Percentiles rank a stretch among this genome's conserved stretches.
These are phyloP conservation scores for Hibiscus tridactylites DNA, from an alignment of 345 rosid species.

Conservation along the genomic window DNA sequence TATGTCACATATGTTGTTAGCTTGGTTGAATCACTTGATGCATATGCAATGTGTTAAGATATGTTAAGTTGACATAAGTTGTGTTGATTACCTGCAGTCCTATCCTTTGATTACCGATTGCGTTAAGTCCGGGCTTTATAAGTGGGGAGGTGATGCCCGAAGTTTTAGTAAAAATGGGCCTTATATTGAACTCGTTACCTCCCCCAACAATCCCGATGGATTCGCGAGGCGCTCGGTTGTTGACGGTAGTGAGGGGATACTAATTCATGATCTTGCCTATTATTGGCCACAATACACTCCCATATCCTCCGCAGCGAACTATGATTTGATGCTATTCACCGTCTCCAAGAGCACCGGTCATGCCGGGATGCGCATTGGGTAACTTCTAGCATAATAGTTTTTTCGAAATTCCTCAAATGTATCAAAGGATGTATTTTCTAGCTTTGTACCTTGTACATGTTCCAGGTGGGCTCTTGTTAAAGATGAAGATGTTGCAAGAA, in stretches of 20 bases:
- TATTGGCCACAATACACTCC: constrained; percentile 97
- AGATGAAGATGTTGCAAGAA: constrained; percentile 54
- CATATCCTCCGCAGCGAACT: constrained; percentile 54
- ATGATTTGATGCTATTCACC: constrained; percentile 77
- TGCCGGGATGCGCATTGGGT: constrained; percentile 96
- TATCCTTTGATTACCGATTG: constrained; percentile 72
- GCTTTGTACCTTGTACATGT: neutral
- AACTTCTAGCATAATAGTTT: constrained; percentile 1
- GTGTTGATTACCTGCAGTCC: constrained; percentile 41
- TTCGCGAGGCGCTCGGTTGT: constrained; percentile 53
- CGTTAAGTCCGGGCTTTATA: constrained; percentile 61
- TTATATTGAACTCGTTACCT: constrained; percentile 84
- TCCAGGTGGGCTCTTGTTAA: constrained; percentile 84
- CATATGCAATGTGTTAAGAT: neutral
- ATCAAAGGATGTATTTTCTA: neutral
- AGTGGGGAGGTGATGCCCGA: constrained; percentile 89
- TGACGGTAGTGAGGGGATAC: constrained; percentile 51
- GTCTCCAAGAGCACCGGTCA: constrained; percentile 84
- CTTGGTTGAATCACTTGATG: neutral
- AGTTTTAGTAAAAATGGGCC: constrained; percentile 44
- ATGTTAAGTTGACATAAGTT: constrained; percentile 7
- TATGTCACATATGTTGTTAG: neutral
- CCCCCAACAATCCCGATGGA: constrained; percentile 96
- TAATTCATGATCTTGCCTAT: constrained; percentile 89
- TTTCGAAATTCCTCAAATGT: neutral